A percentile compares a stretch with the other conserved stretches of the same genome.
Evolutionary conservation across 106 monocot species (phyloP).

Genomic region (Dendrobium huoshanense): DNA sequence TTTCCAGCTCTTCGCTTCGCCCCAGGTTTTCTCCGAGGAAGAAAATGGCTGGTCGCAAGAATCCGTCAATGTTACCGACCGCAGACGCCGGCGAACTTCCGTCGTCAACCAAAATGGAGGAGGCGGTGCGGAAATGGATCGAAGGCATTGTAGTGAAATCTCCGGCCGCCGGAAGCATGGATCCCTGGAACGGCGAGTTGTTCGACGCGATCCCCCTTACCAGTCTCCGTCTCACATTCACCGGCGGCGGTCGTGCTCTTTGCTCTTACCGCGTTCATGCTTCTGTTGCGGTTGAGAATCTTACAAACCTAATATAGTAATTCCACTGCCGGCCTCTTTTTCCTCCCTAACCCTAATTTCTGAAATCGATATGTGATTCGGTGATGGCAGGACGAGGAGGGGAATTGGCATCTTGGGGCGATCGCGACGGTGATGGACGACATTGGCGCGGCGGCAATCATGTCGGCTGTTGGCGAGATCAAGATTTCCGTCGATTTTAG

Average conservation of each 20-base stretch:
- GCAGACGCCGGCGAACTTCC: not conserved
- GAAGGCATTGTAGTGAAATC: not conserved
- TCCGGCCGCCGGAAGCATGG: not conserved
- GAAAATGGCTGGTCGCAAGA: too few species aligned
- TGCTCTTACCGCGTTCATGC: slow-evolving; percentile 34
- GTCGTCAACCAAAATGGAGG: not conserved
- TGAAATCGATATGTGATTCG: not conserved
- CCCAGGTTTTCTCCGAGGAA: too few species aligned
- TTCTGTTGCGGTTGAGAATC: slow-evolving; percentile 23
- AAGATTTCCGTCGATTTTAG: slow-evolving; percentile 50
- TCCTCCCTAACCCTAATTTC: not conserved
- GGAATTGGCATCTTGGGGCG: slow-evolving; percentile 48
- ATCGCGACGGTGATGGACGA: slow-evolving; percentile 50
- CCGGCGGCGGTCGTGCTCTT: slow-evolving; percentile 24
- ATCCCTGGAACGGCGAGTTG: slow-evolving; percentile 14
- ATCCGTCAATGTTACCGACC: too few species aligned
- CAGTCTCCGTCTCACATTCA: slow-evolving; percentile 20
- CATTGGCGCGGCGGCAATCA: slow-evolving; percentile 52
- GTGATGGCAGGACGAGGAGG: slow-evolving; percentile 30
- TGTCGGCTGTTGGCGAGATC: slow-evolving; percentile 31
- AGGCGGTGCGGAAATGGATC: slow-evolving; percentile 18
- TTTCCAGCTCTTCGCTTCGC: too few species aligned
- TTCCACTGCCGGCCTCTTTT: not conserved
- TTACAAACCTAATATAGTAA: not conserved
- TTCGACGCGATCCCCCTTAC: slow-evolving; percentile 30